A percentile compares a stretch with the other conserved stretches of the same genome.
phyloP scores from a whole-genome alignment of 495 filamentous ascomycete genomes.

The Penicillium herquei region DNA sequence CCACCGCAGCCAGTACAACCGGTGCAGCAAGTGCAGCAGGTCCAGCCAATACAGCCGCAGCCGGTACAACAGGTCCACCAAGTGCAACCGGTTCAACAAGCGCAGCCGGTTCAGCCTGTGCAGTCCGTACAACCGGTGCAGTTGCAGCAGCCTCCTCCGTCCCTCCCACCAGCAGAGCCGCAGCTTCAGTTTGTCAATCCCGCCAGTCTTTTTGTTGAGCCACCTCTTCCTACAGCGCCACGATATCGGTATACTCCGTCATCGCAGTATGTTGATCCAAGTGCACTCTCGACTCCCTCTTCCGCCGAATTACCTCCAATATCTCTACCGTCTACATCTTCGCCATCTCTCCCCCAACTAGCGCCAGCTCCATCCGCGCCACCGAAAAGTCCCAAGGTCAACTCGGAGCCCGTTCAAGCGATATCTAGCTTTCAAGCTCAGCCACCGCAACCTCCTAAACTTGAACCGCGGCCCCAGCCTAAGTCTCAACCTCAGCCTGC shows the following conservation, averaged over 20 bases:
- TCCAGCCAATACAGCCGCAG: background rate
- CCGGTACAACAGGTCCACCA: conserved; percentile 6
- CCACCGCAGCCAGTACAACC: background rate
- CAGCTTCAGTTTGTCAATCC: conserved; percentile 48
- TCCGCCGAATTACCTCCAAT: conserved; percentile 21
- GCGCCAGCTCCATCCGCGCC: conserved; percentile 3
- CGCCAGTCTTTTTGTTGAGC: conserved; percentile 38
- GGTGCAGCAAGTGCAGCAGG: background rate
- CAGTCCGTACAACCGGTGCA: conserved; percentile 24
- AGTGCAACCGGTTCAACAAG: conserved; percentile 1
- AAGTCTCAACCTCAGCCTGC: conserved; percentile 2
- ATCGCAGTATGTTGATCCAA: conserved; percentile 30
- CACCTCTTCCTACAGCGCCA: conserved; percentile 31
- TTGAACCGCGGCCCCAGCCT: conserved; percentile 2
- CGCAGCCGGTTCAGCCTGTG: conserved; percentile 19
- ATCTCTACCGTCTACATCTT: conserved; percentile 14
- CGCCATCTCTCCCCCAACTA: conserved; percentile 4
- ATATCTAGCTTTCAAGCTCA: conserved; percentile 10
- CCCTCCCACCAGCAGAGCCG: conserved; percentile 20
- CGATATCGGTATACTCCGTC: conserved; percentile 26
- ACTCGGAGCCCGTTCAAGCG: conserved; percentile 1
- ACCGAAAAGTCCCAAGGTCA: background rate
- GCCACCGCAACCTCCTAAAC: conserved; percentile 7
- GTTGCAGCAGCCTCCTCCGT: conserved; percentile 23
- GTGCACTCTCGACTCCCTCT: conserved; percentile 22